Base-by-base conservation (phyloP, 75 land plant species). In the Cryptomeria japonica region DNA sequence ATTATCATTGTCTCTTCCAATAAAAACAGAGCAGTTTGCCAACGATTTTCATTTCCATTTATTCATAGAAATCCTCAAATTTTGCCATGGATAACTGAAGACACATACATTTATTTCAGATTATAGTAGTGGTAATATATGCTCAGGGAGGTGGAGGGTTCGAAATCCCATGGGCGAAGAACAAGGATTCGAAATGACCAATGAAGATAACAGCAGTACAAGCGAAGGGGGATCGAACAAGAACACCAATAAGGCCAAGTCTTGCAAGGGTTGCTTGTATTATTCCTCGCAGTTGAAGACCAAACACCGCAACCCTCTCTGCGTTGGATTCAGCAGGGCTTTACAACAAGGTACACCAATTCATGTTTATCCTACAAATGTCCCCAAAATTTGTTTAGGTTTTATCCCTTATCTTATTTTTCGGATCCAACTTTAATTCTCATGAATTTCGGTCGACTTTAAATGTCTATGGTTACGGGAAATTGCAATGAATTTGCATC, bases 201-300 rank as follows among this genome's bases (percentile, higher is more conserved):
- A 79, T 39, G 80, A 8, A 79, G 80, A 79, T 64, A 41, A 79
- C 80, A 38, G 44, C 10, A 39, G 44, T 38, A 18, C 42, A 64
- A 79, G 28, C 9, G 5, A 79, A 79, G 84, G 32, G 44, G 31
- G 47, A 28, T 75, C 34, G 37, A 75, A 34, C 28, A 83, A 39
- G 12, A 44, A 44, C 84, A 83, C 7, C 3, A 83, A 47, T 61
- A 91, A 89, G 87, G 93, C 93, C 22, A 93, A 94, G 76, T 96
- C 96, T 28, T 96, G 98, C 91, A 92, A 93, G 80, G 98, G 98
- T 25, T 94, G 94, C 68, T 91, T 96, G 19, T 96, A 94, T 56
- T 96, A 94, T 89, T 96, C 97, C 3, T 95, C 95, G 10, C 18
- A 85, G 56, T 89, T 91, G 79, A 93, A 93, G 87, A 88, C 91